Conservation (phyloP, 495 filamentous ascomycete species). For the Podospora pseudocomata region DNA sequence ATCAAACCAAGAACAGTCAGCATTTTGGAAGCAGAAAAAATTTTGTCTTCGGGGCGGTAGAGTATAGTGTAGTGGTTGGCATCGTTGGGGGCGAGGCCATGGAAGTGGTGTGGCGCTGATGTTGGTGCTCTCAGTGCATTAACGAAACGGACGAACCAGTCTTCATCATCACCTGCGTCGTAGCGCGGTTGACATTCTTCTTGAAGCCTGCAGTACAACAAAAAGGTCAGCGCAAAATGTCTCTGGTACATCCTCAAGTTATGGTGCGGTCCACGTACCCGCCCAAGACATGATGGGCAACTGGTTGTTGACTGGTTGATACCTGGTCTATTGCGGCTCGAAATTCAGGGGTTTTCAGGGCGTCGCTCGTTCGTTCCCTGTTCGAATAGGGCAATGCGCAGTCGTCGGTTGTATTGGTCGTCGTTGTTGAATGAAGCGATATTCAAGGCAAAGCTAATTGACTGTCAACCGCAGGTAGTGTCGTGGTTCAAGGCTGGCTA, state of each 20-base stretch:
- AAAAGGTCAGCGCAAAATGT: constrained; percentile 6
- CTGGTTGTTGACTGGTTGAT: constrained; percentile 6
- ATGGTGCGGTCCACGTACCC: constrained; percentile 40
- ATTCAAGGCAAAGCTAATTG: background rate
- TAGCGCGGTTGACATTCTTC: constrained; percentile 97
- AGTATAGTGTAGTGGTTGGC: background rate
- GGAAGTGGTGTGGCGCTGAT: background rate
- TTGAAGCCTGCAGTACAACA: constrained; percentile 70
- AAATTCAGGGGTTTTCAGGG: background rate
- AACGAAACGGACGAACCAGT: constrained; percentile 53
- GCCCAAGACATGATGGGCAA: constrained; percentile 57
- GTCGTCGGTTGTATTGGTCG: background rate
- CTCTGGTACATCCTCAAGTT: constrained; percentile 7
- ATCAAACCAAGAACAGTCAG: constrained; percentile 9
- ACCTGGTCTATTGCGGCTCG: background rate
- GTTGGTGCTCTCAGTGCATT: background rate
- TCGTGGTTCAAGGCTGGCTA: background rate
- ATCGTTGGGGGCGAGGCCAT: background rate
- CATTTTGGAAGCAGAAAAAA: background rate
- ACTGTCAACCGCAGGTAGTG: background rate
- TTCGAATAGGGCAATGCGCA: constrained; percentile 5
- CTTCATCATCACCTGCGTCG: constrained; percentile 99
- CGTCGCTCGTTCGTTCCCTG: background rate
- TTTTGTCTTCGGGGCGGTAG: background rate
- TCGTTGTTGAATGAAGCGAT: background rate